Evolutionary conservation across 139 green algal species (phyloP).

Genomic region (Bryopsis sp.): DNA sequence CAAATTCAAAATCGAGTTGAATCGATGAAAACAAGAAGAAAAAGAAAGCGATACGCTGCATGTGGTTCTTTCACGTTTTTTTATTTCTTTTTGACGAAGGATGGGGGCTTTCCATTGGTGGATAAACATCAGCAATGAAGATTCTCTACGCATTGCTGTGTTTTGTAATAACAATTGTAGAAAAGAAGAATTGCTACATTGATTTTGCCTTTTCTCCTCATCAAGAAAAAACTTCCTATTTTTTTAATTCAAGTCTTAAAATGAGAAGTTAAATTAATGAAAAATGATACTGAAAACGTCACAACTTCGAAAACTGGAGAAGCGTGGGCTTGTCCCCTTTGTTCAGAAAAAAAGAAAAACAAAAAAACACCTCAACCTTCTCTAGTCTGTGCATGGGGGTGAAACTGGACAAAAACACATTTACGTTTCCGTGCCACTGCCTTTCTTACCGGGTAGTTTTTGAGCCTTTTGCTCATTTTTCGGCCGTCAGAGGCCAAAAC

Average conservation of each 20-base stretch:
- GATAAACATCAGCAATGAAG: too few relatives aligned
- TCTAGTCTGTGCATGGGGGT: neutral
- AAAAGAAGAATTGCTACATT: too few relatives aligned
- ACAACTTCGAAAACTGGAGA: neutral
- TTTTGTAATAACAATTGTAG: too few relatives aligned
- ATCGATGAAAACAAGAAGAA: neutral
- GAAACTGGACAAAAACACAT: neutral
- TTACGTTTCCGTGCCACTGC: neutral
- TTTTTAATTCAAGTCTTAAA: too few relatives aligned
- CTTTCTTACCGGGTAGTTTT: conserved; percentile 90
- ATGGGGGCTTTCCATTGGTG: too few relatives aligned
- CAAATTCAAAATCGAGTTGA: conserved; percentile 9
- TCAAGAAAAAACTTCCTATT: too few relatives aligned
- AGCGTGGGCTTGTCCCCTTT: neutral
- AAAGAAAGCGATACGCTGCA: neutral
- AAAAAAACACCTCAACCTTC: neutral
- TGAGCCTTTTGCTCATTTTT: conserved; percentile 99
- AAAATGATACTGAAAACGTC: neutral
- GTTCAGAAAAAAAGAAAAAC: neutral
- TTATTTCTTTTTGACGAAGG: too few relatives aligned
- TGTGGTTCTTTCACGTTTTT: too few relatives aligned
- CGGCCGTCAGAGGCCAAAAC: conserved; percentile 96
- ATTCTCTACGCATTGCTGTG: too few relatives aligned
- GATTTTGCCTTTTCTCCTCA: too few relatives aligned
- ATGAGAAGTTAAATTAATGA: too few relatives aligned